Evolutionary conservation across 176 grass and related monocot species (phyloP).

Genomic region (Cenchrus purpureus): DNA sequence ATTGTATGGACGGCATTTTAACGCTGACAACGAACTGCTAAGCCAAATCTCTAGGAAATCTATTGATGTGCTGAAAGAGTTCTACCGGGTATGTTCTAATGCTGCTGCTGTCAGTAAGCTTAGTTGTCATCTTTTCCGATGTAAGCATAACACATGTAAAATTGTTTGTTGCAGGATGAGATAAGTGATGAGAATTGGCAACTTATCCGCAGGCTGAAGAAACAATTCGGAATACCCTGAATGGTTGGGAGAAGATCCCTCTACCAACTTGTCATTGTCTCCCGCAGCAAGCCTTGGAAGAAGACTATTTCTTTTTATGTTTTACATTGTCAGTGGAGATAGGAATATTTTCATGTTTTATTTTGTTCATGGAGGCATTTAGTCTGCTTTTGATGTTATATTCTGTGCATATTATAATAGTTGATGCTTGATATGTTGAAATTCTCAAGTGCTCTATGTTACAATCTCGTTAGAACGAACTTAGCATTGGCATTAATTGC

Average conservation of each 20-base stretch:
- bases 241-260: background rate
- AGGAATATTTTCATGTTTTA: background rate
- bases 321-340: background rate
- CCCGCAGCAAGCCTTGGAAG: background rate
- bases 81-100: conserved; percentile 54
- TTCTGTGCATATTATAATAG: background rate
- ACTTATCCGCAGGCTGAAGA: conserved; percentile 37
- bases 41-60: conserved; percentile 83
- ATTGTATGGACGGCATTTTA: conserved; percentile 76
- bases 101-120: background rate
- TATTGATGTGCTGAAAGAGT: conserved; percentile 71
- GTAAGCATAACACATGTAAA: background rate
- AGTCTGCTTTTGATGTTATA: background rate
- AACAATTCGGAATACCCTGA: conserved; percentile 35
- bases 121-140: background rate
- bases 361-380: background rate
- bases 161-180: conserved; percentile 31
- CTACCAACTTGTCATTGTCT: background rate
- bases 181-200: conserved; percentile 45
- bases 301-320: background rate
- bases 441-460: background rate
- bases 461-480: background rate
- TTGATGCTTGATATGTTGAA: background rate
- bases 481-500: background rate
- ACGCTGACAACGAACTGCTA: conserved; percentile 68